Conservation (phyloP, 2,329 filamentous ascomycete species). For the Botrytis galanthina region DNA sequence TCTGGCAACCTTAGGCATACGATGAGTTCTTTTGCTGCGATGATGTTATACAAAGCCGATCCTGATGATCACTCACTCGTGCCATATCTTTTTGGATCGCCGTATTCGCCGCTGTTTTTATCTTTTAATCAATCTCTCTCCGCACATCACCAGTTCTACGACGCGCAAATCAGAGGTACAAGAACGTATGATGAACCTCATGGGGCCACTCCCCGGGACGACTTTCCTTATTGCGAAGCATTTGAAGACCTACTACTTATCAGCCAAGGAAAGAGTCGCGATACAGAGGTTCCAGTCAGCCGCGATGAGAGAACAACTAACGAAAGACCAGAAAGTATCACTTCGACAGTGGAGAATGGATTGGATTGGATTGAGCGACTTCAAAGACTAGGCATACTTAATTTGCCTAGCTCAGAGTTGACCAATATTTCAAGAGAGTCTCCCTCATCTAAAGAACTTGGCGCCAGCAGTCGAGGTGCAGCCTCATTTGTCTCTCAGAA, state of each 20-base stretch:
- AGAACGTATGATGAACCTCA: too few relatives aligned
- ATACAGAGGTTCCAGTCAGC: neutral
- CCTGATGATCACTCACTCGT: slow-evolving; percentile 33
- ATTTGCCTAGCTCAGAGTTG: neutral
- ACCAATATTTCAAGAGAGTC: neutral
- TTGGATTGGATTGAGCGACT: slow-evolving; percentile 27
- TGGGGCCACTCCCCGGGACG: slow-evolving; percentile 4
- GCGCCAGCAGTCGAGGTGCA: neutral
- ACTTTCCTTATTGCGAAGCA: slow-evolving; percentile 34
- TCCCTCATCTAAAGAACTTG: neutral
- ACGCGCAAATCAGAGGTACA: neutral
- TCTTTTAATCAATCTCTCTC: slow-evolving; percentile 13
- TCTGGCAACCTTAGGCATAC: slow-evolving; percentile 29
- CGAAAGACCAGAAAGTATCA: neutral
- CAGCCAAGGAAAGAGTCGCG: slow-evolving; percentile 19
- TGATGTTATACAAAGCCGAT: slow-evolving; percentile 1
- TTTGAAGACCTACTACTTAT: slow-evolving; percentile 37
- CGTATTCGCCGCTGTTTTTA: slow-evolving; percentile 37
- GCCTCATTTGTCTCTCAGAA: neutral
- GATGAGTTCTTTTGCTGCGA: neutral
- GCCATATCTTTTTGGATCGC: slow-evolving; percentile 38
- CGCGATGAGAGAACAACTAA: neutral
- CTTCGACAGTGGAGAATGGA: neutral
- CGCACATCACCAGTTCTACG: neutral
- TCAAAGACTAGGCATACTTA: slow-evolving; percentile 16